Percentiles rank a stretch among this genome's conserved stretches.
Evolutionary conservation across 345 rosid species (phyloP).

Genomic region (Lenwebbia sp.): DNA sequence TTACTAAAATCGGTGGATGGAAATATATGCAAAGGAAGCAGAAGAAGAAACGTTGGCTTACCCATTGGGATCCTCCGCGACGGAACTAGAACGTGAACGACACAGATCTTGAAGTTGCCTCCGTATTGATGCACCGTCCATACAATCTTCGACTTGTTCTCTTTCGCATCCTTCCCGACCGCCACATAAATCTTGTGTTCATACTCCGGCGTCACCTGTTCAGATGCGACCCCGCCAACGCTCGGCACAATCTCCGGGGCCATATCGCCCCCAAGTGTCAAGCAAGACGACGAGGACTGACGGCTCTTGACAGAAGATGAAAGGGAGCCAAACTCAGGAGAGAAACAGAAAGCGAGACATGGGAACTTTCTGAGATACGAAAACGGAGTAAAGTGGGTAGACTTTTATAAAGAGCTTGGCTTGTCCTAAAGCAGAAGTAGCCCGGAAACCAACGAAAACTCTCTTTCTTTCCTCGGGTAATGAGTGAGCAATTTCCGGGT

Average conservation of each 20-base stretch:
- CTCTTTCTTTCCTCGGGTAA: not conserved
- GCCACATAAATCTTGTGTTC: slow-evolving; percentile 68
- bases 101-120: slow-evolving; percentile 21
- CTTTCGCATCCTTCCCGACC: slow-evolving; percentile 43
- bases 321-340: not conserved
- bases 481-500: not conserved
- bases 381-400: not conserved
- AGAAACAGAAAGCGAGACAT: not conserved
- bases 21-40: not conserved
- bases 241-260: slow-evolving; percentile 18
- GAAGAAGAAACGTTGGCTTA: not conserved
- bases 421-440: not conserved
- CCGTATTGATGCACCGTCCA: slow-evolving; percentile 73
- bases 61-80: not conserved
- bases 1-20: not conserved
- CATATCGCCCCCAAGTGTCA: not conserved
- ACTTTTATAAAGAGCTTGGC: not conserved
- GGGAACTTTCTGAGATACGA: not conserved
- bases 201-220: slow-evolving; percentile 23
- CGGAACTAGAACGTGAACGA: not conserved
- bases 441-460: not conserved
- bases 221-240: slow-evolving; percentile 18
- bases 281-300: not conserved
- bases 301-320: not conserved
- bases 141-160: slow-evolving; percentile 30